A percentile compares a stretch with the other conserved stretches of the same genome.
Evolutionary conservation across 495 filamentous ascomycete species (phyloP).

Genomic region (Hypoxylon trugodes): DNA sequence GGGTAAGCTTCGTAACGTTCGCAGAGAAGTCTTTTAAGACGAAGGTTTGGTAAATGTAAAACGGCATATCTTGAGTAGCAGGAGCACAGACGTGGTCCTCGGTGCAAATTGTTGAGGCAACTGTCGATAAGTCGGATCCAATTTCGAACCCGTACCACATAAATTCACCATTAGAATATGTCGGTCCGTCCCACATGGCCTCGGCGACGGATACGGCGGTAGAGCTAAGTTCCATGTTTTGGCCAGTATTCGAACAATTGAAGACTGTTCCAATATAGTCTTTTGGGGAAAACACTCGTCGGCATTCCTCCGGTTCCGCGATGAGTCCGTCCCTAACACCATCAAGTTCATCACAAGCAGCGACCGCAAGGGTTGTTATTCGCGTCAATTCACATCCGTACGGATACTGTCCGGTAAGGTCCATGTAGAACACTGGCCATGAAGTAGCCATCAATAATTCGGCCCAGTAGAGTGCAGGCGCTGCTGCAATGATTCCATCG

Average conservation of each 20-base stretch:
- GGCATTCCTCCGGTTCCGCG: constrained; percentile 33
- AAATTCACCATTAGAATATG: constrained; percentile 12
- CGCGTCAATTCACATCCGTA: constrained; percentile 44
- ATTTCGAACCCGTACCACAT: constrained; percentile 25
- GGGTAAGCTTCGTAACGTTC: constrained; percentile 11
- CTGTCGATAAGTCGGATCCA: constrained; percentile 6
- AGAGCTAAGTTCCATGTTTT: constrained; percentile 22
- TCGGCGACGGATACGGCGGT: constrained; percentile 35
- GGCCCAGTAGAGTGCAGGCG: constrained; percentile 45
- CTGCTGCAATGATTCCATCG: constrained; percentile 45
- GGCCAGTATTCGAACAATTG: constrained; percentile 15
- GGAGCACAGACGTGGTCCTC: not conserved
- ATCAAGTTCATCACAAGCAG: constrained; percentile 49
- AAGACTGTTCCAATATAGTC: constrained; percentile 20
- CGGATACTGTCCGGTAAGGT: constrained; percentile 26
- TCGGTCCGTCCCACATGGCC: constrained; percentile 37
- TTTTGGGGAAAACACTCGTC: constrained; percentile 31
- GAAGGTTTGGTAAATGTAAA: not conserved
- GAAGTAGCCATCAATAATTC: constrained; percentile 7
- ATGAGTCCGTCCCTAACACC: constrained; percentile 48
- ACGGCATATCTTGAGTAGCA: not conserved
- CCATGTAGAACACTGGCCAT: constrained; percentile 44
- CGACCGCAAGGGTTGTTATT: constrained; percentile 40
- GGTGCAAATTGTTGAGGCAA: constrained; percentile 12
- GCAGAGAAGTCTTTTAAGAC: constrained; percentile 25